phyloP scores from a whole-genome alignment of 768 basidiomycete genomes.

The Boletus tylopilopsis region DNA sequence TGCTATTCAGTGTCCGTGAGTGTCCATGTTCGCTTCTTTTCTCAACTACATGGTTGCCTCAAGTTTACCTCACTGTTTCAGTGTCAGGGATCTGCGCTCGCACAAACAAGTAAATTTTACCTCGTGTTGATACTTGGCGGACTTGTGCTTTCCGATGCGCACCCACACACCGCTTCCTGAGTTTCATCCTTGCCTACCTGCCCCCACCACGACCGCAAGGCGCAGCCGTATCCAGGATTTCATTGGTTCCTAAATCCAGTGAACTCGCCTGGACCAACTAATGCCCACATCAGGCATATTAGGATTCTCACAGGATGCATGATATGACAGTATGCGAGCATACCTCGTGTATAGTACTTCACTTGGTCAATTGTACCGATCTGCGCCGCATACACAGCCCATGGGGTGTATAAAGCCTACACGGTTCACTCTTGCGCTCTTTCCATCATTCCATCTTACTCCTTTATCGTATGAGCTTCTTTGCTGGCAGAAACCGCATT shows the following conservation, averaged over 20 bases:
- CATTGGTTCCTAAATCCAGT: not conserved
- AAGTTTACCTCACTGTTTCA: not conserved
- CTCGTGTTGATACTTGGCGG: not conserved
- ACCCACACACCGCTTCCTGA: not conserved
- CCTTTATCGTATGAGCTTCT: constrained; percentile 4
- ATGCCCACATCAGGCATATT: not conserved
- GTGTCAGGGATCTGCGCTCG: constrained; percentile 3
- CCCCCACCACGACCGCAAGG: not conserved
- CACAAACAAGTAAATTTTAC: constrained; percentile 2
- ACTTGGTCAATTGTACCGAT: too few species aligned
- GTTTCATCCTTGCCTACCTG: too few species aligned
- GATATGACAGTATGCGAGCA: not conserved
- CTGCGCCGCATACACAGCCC: not conserved
- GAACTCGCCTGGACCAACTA: not conserved
- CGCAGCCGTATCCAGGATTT: not conserved
- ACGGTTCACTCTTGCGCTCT: not conserved
- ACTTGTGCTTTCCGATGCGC: not conserved
- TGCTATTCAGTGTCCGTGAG: not conserved
- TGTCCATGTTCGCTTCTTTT: not conserved
- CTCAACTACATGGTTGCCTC: not conserved
- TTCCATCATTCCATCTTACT: not conserved
- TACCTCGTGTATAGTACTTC: not conserved
- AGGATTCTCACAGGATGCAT: constrained; percentile 4
- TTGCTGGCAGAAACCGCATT: not conserved
- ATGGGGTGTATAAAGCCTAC: constrained; percentile 9